Conservation (phyloP, 176 grass and related monocot species). For the Phoenix roebelenii region DNA sequence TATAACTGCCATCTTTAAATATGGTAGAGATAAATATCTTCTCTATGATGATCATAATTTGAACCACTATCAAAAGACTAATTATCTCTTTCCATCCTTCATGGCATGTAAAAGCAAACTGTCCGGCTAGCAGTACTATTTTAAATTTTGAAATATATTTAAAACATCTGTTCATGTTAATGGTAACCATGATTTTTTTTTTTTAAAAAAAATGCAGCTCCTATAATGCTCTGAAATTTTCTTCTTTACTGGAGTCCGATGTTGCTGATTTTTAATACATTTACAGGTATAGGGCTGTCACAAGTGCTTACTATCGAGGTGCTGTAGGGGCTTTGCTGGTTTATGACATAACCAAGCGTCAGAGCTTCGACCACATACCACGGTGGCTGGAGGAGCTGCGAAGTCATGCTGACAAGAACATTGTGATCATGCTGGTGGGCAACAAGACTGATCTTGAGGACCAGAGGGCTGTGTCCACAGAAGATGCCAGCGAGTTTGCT, state of each 20-base stretch:
- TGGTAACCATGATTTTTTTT: too few relatives aligned
- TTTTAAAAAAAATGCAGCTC: too few relatives aligned
- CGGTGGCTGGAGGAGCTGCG: slow-evolving; percentile 69
- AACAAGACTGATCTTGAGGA: slow-evolving; percentile 70
- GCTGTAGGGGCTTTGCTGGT: slow-evolving; percentile 57
- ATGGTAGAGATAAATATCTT: too few relatives aligned
- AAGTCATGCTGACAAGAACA: slow-evolving; percentile 64
- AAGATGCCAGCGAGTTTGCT: slow-evolving; percentile 64
- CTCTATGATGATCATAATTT: too few relatives aligned
- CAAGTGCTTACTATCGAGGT: slow-evolving; percentile 67
- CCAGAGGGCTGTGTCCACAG: slow-evolving; percentile 38
- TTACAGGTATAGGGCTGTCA: slow-evolving; percentile 69
- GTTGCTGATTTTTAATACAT: background rate
- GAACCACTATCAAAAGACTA: too few relatives aligned
- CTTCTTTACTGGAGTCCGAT: background rate
- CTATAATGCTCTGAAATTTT: too few relatives aligned
- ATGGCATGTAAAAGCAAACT: too few relatives aligned
- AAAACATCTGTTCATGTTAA: too few relatives aligned
- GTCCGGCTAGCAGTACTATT: too few relatives aligned
- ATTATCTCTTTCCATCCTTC: too few relatives aligned
- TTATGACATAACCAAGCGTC: slow-evolving; percentile 72
- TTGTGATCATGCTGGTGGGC: slow-evolving; percentile 74
- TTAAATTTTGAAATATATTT: too few relatives aligned
- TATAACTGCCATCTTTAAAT: too few relatives aligned
- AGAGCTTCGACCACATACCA: slow-evolving; percentile 78